phyloP scores from a whole-genome alignment of 2,329 filamentous ascomycete genomes.

The Pseudogymnoascus sp. region DNA sequence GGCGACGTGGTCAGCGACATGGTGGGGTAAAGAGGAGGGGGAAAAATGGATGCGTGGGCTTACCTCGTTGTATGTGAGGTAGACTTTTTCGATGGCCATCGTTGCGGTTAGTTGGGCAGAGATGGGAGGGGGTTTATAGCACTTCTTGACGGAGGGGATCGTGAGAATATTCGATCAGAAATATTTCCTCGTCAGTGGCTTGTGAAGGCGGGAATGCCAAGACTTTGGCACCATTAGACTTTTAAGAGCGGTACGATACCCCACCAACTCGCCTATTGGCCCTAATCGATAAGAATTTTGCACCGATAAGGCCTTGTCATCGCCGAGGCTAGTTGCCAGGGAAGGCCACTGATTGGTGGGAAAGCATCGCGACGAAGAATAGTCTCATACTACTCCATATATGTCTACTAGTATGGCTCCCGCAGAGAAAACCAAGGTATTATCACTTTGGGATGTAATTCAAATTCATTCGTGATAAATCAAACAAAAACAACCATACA shows the following conservation, averaged over 20 bases:
- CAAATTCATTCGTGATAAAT: neutral
- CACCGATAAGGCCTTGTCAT: neutral
- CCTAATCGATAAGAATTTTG: slow-evolving; percentile 5
- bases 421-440: neutral
- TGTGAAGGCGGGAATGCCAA: slow-evolving; percentile 1
- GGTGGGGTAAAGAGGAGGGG: slow-evolving; percentile 11
- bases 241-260: neutral
- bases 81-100: slow-evolving; percentile 72
- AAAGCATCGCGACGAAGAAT: neutral
- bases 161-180: slow-evolving; percentile 5
- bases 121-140: neutral
- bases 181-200: slow-evolving; percentile 8
- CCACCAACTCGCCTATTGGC: slow-evolving; percentile 9
- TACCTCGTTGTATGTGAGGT: slow-evolving; percentile 90
- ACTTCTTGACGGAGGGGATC: neutral
- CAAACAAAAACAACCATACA: slow-evolving; percentile 4
- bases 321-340: neutral
- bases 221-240: slow-evolving; percentile 1
- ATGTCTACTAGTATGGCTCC: neutral
- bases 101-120: slow-evolving; percentile 30
- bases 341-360: neutral
- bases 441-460: neutral
- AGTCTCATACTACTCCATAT: neutral
- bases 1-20: slow-evolving; percentile 7
- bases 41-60: slow-evolving; percentile 26